Conservation (phyloP, 139 green algal species). For the Pleodorina starrii region DNA sequence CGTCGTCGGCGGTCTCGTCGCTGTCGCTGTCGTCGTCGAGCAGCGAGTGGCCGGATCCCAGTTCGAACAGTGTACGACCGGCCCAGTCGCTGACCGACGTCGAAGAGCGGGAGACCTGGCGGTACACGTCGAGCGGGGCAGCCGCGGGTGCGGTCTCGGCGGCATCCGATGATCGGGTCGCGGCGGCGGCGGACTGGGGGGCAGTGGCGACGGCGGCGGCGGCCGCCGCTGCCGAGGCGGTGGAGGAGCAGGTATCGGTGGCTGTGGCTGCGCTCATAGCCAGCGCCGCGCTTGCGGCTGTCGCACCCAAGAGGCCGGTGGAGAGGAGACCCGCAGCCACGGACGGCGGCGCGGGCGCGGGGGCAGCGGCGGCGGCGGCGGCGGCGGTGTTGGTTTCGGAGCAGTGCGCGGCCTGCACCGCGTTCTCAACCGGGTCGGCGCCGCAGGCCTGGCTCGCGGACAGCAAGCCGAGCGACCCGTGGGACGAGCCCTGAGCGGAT, state of each 20-base stretch:
- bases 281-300: not conserved
- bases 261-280: not conserved
- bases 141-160: not conserved
- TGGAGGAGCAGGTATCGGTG: not conserved
- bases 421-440: not conserved
- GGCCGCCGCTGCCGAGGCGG: not conserved
- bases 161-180: too few relatives aligned
- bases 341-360: too few relatives aligned
- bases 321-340: not conserved
- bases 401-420: slow-evolving; percentile 6
- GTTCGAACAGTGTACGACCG: slow-evolving; percentile 12
- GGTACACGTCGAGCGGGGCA: not conserved
- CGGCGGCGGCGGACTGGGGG: too few relatives aligned
- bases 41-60: not conserved
- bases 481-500: not conserved
- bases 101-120: not conserved
- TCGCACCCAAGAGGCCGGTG: not conserved
- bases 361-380: too few relatives aligned
- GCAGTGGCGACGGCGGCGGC: not conserved
- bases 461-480: not conserved
- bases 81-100: not conserved
- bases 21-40: not conserved
- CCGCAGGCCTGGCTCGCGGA: not conserved
- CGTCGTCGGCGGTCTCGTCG: not conserved
- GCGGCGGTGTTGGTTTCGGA: not conserved